These are phyloP conservation scores for Emergomyces africanus DNA, from an alignment of 2,329 filamentous ascomycete species.

Conservation along the genomic window DNA sequence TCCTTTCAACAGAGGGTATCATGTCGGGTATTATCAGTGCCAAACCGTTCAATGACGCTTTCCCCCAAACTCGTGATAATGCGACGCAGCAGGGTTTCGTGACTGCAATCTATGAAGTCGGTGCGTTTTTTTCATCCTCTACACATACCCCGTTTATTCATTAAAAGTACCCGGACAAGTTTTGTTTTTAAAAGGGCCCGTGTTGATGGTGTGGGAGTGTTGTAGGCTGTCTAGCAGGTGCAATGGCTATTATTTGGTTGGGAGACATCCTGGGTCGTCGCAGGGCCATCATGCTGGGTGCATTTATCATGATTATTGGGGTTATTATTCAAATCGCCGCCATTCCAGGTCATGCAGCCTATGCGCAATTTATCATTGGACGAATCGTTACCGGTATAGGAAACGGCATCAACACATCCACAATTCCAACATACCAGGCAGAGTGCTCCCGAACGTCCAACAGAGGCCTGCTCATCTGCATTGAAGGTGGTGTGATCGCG, in stretches of 20 bases:
- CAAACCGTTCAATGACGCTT: conserved; percentile 12
- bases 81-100: conserved; percentile 37
- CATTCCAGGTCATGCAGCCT: conserved; percentile 20
- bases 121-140: conserved; percentile 10
- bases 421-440: conserved; percentile 36
- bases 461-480: conserved; percentile 44
- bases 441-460: conserved; percentile 39
- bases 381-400: conserved; percentile 37
- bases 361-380: conserved; percentile 37
- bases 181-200: background rate
- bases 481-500: conserved; percentile 36
- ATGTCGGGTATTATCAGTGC: conserved; percentile 17
- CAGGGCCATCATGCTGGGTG: conserved; percentile 40
- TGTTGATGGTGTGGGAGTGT: background rate
- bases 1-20: conserved; percentile 10
- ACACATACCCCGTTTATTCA: background rate
- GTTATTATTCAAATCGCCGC: conserved; percentile 13
- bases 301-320: conserved; percentile 32
- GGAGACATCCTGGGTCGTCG: conserved; percentile 18
- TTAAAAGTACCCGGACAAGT: background rate
- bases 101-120: conserved; percentile 39
- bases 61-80: conserved; percentile 16
- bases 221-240: conserved; percentile 18
- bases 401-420: conserved; percentile 39
- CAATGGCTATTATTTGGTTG: conserved; percentile 14